Evolutionary conservation across 2,329 filamentous ascomycete species (phyloP).

Genomic region (Escovopsis sp.): DNA sequence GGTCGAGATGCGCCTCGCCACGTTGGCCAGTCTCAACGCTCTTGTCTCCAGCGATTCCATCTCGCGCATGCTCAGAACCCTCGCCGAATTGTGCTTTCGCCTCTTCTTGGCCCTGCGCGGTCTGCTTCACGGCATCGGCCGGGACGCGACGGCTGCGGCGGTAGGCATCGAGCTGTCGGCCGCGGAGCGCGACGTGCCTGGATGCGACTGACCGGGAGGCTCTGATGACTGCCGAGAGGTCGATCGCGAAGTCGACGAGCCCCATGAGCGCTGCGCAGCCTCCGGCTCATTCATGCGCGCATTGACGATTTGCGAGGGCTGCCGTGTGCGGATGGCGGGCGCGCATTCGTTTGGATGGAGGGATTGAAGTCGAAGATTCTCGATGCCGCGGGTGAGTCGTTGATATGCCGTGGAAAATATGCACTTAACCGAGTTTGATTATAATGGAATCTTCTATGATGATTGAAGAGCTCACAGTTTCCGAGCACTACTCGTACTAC

Average conservation of each 20-base stretch:
- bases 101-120: not conserved
- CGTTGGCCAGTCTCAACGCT: not conserved
- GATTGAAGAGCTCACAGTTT: not conserved
- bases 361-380: not conserved
- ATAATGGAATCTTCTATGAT: not conserved
- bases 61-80: not conserved
- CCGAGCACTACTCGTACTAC: too few species aligned
- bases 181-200: conserved; percentile 44
- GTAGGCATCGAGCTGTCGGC: conserved; percentile 38
- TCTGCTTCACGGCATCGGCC: conserved; percentile 18
- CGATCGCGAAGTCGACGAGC: conserved; percentile 50
- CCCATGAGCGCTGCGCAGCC: conserved; percentile 30
- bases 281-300: conserved; percentile 9
- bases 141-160: conserved; percentile 29
- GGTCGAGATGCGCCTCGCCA: not conserved
- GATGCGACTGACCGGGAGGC: conserved; percentile 53
- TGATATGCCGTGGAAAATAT: not conserved
- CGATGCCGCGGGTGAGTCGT: not conserved
- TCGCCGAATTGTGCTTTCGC: not conserved
- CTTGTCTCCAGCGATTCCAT: not conserved
- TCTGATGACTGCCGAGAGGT: conserved; percentile 55
- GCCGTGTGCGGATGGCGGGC: not conserved
- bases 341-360: not conserved
- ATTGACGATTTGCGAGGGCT: conserved; percentile 7
- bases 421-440: conserved; percentile 14